phyloP scores from a whole-genome alignment of 192 early-diverging fungal genomes.

The Coemansia sp. region DNA sequence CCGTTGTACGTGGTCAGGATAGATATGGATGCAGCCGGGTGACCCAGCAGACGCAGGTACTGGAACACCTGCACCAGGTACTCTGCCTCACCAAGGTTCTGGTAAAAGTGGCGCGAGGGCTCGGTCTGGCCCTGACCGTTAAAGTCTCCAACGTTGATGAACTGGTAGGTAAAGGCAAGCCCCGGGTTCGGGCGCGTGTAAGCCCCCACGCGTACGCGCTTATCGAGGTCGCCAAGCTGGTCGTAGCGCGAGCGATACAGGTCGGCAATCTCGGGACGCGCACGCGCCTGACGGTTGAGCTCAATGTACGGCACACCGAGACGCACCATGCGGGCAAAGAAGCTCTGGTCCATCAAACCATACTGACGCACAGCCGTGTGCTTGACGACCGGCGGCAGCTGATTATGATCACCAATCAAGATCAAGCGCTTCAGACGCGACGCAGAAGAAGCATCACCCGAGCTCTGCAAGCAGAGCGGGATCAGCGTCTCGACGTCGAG shows the following conservation, averaged over 20 bases:
- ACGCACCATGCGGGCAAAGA: slow-evolving; percentile 89
- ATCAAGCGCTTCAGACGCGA: slow-evolving; percentile 80
- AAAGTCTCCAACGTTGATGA: slow-evolving; percentile 80
- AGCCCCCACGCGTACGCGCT: slow-evolving; percentile 43
- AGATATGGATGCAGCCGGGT: slow-evolving; percentile 83
- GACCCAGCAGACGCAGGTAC: slow-evolving; percentile 94
- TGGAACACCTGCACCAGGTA: slow-evolving; percentile 93
- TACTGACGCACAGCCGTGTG: slow-evolving; percentile 79
- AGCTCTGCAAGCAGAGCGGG: slow-evolving; percentile 80
- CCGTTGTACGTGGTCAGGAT: slow-evolving; percentile 98
- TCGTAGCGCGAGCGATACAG: slow-evolving; percentile 87
- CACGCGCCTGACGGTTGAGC: slow-evolving; percentile 82
- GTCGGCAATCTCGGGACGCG: slow-evolving; percentile 72
- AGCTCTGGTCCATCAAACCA: slow-evolving; percentile 91
- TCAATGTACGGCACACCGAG: slow-evolving; percentile 90
- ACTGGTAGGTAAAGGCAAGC: slow-evolving; percentile 83
- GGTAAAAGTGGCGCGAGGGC: slow-evolving; percentile 84
- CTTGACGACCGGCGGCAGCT: slow-evolving; percentile 95
- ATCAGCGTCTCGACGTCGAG: slow-evolving; percentile 95
- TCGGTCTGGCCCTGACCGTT: slow-evolving; percentile 78
- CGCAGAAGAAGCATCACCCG: not conserved
- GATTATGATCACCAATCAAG: slow-evolving; percentile 97
- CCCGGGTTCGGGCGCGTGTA: slow-evolving; percentile 80
- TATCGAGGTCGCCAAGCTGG: slow-evolving; percentile 64
- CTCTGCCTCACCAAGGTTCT: slow-evolving; percentile 98